Conservation (phyloP, 2,329 filamentous ascomycete species). For the Chrysoporthe deuterocubensis region DNA sequence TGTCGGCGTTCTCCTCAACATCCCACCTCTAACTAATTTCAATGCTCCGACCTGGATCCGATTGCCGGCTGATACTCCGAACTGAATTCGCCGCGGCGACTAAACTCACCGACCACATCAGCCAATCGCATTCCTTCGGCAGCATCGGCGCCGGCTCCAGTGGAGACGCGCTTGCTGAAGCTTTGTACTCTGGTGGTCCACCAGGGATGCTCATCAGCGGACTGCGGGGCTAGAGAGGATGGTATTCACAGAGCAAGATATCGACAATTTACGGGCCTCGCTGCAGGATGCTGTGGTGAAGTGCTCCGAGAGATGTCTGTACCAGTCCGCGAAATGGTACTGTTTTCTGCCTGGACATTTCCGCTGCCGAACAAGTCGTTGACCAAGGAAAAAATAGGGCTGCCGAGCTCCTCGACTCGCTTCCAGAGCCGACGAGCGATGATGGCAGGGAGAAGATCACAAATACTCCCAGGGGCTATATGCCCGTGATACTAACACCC, state of each 20-base stretch:
- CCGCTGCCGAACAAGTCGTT: constrained; percentile 1
- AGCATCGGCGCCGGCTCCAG: not conserved
- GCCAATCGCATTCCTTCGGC: not conserved
- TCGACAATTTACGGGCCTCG: constrained; percentile 69
- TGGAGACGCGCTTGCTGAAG: not conserved
- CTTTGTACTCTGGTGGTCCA: not conserved
- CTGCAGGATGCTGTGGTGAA: constrained; percentile 86
- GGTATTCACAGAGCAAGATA: constrained; percentile 60
- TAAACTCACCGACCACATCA: not conserved
- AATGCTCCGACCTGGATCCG: not conserved
- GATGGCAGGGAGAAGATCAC: constrained; percentile 58
- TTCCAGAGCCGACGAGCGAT: constrained; percentile 61
- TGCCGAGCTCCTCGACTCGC: constrained; percentile 87
- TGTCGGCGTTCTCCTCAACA: not conserved
- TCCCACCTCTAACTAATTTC: not conserved
- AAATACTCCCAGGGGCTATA: constrained; percentile 42
- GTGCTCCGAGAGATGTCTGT: constrained; percentile 93
- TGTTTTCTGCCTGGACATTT: not conserved
- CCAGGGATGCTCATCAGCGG: not conserved
- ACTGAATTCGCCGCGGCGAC: not conserved
- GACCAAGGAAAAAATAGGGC: constrained; percentile 62
- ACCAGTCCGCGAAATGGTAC: constrained; percentile 96
- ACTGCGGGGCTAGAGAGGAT: constrained; percentile 40
- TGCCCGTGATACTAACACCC: constrained; percentile 53
- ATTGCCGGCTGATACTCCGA: not conserved